Evolutionary conservation across 495 filamentous ascomycete species (phyloP), one percentile per base, ranked within the genome.

Genomic region (Oidiodendron maius): DNA sequence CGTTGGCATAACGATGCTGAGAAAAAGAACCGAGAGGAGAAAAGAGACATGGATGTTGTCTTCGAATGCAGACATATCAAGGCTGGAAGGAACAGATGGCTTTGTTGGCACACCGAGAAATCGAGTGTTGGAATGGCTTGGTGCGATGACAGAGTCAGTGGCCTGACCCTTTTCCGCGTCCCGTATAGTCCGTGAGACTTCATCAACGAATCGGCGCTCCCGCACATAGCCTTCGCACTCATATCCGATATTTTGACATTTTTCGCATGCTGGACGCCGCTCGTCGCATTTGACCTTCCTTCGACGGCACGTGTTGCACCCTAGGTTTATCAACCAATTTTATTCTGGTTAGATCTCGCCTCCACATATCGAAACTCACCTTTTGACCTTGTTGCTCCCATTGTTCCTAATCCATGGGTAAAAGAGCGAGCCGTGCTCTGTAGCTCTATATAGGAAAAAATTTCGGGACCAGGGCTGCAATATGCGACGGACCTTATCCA

Each of bases 191-290:
- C 39, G 39, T 6, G 39, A 10, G 8, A 42, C 39, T n/a, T 42
- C 39, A 42, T 42, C 21, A 12, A 42, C 39, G 18, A 42, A 42
- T 22, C 39, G 6, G n/a, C n/a, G 21, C 3, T 42, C 39, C n/a
- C 21, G 3, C 11, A 24, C 21, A 42, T 42, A 42, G 21, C 39
- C 39, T 17, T 42, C 39, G 21, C 39, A 42, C 6, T 20, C 17
- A 21, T n/a, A 22, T 3, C 17, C 4, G 6, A 4, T 21, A 4
- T 21, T 42, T 17, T 42, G 17, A 21, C 39, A 42, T 10, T 21
- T 10, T 22, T 42, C 17, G 39, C 39, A 42, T 24, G 8, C 18
- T 9, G 39, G 39, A 4, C 8, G 3, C 21, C 39, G 9, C n/a
- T 42, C 39, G 39, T 42, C 39, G 17, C 39, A 42, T 20, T 22